A percentile compares a stretch with the other conserved stretches of the same genome.
These are phyloP conservation scores for Pseudohyphozyma bogoriensis DNA, from an alignment of 768 basidiomycete species.

Conservation along the genomic window DNA sequence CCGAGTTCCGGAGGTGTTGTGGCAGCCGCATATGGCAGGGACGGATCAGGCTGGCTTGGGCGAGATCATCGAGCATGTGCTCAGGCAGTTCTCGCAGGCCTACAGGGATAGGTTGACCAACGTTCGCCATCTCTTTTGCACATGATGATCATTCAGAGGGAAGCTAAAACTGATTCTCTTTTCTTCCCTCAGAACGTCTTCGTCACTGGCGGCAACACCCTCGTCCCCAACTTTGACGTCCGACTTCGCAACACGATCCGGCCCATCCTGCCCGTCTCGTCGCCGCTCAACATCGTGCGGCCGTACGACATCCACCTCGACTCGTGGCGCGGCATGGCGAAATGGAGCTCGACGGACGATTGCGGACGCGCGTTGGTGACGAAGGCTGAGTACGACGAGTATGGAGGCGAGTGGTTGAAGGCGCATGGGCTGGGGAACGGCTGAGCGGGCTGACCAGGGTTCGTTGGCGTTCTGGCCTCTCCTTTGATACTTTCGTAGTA, in stretches of 20 bases:
- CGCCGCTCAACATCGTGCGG: slow-evolving; percentile 53
- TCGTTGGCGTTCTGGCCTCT: too few species aligned
- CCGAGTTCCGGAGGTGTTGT: slow-evolving; percentile 84
- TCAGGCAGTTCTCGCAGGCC: slow-evolving; percentile 56
- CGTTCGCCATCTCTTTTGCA: slow-evolving; percentile 43
- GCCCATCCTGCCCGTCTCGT: slow-evolving; percentile 74
- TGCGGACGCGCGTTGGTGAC: slow-evolving; percentile 55
- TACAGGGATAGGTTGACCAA: slow-evolving; percentile 66
- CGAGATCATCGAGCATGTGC: slow-evolving; percentile 78
- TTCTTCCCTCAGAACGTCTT: slow-evolving; percentile 60
- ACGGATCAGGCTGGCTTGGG: slow-evolving; percentile 86
- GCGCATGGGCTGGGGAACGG: slow-evolving; percentile 82
- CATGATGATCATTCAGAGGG: too few species aligned
- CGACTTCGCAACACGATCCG: slow-evolving; percentile 65
- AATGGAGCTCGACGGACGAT: slow-evolving; percentile 45
- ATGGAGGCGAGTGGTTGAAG: slow-evolving; percentile 75
- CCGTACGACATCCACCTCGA: slow-evolving; percentile 54
- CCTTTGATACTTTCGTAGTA: too few species aligned
- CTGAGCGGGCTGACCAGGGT: background rate
- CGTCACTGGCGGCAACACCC: slow-evolving; percentile 72
- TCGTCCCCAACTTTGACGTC: slow-evolving; percentile 56
- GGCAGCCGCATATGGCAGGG: slow-evolving; percentile 87
- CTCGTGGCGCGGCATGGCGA: slow-evolving; percentile 89
- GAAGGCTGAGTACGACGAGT: slow-evolving; percentile 75
- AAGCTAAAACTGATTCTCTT: too few species aligned